These are phyloP conservation scores for Cymbidium sinense DNA, from an alignment of 106 monocot genomes.

Conservation along the genomic window DNA sequence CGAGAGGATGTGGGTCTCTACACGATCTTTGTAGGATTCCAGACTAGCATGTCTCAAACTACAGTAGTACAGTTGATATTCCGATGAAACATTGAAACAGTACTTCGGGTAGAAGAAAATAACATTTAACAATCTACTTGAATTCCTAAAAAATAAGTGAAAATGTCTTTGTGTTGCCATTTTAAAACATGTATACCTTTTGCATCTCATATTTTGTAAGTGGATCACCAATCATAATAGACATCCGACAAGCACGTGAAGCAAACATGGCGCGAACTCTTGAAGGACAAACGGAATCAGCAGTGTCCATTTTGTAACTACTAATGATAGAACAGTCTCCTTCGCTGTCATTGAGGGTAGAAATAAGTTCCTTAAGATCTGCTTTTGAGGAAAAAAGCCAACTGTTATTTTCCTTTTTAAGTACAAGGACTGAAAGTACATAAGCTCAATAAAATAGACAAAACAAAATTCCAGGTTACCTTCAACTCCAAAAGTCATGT, in stretches of 20 bases:
- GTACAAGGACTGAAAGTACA: not conserved
- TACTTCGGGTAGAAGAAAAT: too few relatives aligned
- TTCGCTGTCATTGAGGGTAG: slow-evolving; percentile 71
- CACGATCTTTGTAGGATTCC: not conserved
- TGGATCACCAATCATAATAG: slow-evolving; percentile 83
- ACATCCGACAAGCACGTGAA: slow-evolving; percentile 89
- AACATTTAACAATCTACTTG: not conserved
- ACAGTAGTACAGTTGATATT: not conserved
- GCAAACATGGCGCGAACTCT: slow-evolving; percentile 95
- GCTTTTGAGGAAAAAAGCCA: not conserved
- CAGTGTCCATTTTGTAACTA: slow-evolving; percentile 72
- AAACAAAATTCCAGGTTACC: slow-evolving; percentile 31
- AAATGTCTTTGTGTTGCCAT: not conserved
- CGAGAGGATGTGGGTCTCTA: not conserved
- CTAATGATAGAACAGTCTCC: slow-evolving; percentile 70
- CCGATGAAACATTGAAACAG: too few relatives aligned
- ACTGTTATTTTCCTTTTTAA: not conserved
- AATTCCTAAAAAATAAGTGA: not conserved
- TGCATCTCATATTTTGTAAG: slow-evolving; percentile 84
- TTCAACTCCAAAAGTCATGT: slow-evolving; percentile 84
- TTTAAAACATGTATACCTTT: slow-evolving; percentile 43
- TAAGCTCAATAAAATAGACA: not conserved
- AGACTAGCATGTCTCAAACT: not conserved
- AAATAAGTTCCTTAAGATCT: slow-evolving; percentile 96
- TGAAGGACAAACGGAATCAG: slow-evolving; percentile 94